Evolutionary conservation across 176 grass and related monocot species (phyloP).

Genomic region (Zizania latifolia): DNA sequence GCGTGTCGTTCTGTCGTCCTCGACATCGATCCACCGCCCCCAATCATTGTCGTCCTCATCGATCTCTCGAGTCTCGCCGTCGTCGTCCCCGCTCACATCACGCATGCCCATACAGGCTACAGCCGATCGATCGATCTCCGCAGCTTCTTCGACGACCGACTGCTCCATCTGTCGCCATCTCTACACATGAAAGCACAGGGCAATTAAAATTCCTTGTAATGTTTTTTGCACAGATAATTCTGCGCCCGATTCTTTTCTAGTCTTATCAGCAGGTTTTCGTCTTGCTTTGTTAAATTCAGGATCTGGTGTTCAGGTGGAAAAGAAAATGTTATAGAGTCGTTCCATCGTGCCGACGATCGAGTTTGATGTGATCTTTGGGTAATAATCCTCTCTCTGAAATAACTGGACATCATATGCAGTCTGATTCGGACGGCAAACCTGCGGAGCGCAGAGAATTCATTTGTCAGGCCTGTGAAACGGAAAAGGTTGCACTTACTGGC

Average conservation of each 20-base stretch:
- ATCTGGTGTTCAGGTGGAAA: not conserved
- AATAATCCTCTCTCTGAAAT: not conserved
- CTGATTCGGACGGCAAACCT: slow-evolving; percentile 31
- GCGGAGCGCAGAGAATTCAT: slow-evolving; percentile 38
- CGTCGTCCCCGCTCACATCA: no score
- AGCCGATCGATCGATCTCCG: not conserved
- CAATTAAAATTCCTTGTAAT: no score
- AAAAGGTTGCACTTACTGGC: slow-evolving; percentile 44
- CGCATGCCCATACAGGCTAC: not conserved
- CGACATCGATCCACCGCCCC: slow-evolving; percentile 3
- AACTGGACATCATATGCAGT: not conserved
- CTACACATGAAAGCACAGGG: not conserved
- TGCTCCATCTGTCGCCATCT: not conserved
- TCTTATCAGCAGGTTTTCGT: not conserved
- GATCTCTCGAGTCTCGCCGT: not conserved
- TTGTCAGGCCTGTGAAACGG: slow-evolving; percentile 41
- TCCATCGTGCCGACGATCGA: not conserved
- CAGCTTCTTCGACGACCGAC: not conserved
- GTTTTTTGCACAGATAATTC: no score
- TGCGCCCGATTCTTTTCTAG: not conserved
- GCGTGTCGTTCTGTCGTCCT: slow-evolving; percentile 35
- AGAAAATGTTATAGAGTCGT: not conserved
- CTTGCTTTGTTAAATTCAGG: not conserved
- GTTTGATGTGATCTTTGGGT: not conserved
- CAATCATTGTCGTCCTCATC: slow-evolving; percentile 24